Conservation (phyloP, 306 rosid genomes). For the Lagenaria siceraria region DNA sequence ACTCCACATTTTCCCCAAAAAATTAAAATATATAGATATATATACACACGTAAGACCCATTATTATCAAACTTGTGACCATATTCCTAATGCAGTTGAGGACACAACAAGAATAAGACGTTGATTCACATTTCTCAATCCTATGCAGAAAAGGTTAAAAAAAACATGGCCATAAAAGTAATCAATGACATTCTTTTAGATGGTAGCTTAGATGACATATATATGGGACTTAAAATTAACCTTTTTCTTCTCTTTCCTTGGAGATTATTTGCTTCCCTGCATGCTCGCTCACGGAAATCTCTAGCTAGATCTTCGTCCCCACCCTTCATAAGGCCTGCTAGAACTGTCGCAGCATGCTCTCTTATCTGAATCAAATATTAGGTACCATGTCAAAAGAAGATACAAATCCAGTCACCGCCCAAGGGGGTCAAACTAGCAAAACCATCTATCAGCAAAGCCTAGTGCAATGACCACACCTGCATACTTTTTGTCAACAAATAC, state of each 20-base stretch:
- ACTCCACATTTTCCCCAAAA: background rate
- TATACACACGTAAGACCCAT: background rate
- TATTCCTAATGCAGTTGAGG: background rate
- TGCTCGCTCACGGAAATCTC: constrained; percentile 79
- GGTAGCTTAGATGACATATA: background rate
- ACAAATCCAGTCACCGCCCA: background rate
- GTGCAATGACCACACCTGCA: background rate
- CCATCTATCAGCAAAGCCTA: background rate
- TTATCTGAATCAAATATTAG: constrained; percentile 41
- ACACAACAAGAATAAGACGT: background rate
- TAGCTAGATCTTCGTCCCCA: constrained; percentile 86
- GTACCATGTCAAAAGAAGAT: background rate
- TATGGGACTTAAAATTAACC: constrained; percentile 27
- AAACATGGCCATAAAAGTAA: background rate
- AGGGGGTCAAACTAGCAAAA: background rate
- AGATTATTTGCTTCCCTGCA: constrained; percentile 46
- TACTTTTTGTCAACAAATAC: background rate
- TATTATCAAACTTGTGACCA: background rate
- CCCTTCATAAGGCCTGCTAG: constrained; percentile 97
- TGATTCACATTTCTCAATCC: background rate
- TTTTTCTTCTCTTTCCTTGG: constrained; percentile 52
- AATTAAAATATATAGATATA: background rate
- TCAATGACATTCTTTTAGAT: background rate
- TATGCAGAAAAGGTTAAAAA: background rate
- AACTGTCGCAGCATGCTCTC: constrained; percentile 98